Evolutionary conservation across 2,329 filamentous ascomycete species (phyloP).

Genomic region (Beauveria asiatica): DNA sequence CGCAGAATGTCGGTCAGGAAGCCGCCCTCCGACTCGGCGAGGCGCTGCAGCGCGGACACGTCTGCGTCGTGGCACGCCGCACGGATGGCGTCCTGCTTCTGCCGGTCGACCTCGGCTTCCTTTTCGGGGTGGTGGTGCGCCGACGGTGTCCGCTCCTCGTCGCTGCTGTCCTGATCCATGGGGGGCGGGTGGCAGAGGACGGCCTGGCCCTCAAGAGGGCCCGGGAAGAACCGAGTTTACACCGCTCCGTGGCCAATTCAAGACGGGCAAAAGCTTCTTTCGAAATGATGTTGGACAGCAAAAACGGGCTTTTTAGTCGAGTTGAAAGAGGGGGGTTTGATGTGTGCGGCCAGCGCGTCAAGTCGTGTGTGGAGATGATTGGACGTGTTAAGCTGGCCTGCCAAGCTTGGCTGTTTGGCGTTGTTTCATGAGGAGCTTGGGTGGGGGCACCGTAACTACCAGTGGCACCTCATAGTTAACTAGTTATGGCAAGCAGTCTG

Average conservation of each 20-base stretch:
- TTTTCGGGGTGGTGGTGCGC: background rate
- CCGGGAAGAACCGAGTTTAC: background rate
- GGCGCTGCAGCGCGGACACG: constrained; percentile 42
- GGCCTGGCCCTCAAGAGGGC: background rate
- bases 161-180: background rate
- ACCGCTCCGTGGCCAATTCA: background rate
- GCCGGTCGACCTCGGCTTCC: background rate
- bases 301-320: too few species aligned
- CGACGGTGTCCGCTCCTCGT: background rate
- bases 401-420: background rate
- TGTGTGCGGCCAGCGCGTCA: too few species aligned
- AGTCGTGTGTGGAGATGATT: background rate
- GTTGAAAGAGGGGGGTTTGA: too few species aligned
- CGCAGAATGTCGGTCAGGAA: constrained; percentile 61
- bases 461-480: too few species aligned
- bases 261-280: background rate
- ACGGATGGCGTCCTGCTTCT: constrained; percentile 32
- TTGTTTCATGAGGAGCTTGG: background rate
- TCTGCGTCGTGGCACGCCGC: constrained; percentile 53
- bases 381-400: background rate
- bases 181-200: background rate
- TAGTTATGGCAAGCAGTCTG: too few species aligned
- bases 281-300: background rate
- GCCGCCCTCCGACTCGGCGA: constrained; percentile 58
- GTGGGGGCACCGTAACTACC: background rate